Evolutionary conservation across 2,329 filamentous ascomycete species (phyloP).

Genomic region (Apiospora kogelbergensis): DNA sequence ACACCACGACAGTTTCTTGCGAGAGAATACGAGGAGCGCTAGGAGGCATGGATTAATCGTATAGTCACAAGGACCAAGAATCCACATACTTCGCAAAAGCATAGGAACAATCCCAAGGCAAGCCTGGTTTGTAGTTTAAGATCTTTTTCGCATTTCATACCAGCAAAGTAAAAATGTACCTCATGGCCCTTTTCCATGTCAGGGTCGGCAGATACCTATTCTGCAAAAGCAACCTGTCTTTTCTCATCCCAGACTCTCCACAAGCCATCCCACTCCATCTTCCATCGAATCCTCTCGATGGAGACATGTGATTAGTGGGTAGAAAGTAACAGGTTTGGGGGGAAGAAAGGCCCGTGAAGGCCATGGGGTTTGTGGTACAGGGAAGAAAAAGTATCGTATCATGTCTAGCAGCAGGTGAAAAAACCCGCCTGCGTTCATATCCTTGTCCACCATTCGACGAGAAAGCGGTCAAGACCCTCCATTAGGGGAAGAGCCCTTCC

Average conservation of each 20-base stretch:
- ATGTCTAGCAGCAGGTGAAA: conserved; percentile 6
- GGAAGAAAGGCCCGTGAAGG: not conserved
- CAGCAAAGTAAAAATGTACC: conserved; percentile 9
- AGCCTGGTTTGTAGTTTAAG: not conserved
- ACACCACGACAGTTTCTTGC: not conserved
- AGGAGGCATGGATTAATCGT: not conserved
- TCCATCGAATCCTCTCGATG: not conserved
- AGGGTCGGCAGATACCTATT: not conserved
- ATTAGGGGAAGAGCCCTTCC: conserved; percentile 7
- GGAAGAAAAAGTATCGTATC: not conserved
- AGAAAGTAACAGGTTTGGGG: not conserved
- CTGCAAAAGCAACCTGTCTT: conserved; percentile 1
- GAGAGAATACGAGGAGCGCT: not conserved
- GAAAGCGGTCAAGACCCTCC: not conserved
- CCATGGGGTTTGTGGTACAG: conserved; percentile 5
- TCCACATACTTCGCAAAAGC: not conserved
- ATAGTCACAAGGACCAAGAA: not conserved
- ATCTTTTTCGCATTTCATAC: conserved; percentile 10
- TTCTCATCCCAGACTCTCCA: conserved; percentile 1
- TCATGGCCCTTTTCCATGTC: not conserved
- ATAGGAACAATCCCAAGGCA: not conserved
- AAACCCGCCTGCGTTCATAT: not conserved
- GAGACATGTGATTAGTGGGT: not conserved
- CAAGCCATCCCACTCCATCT: not conserved
- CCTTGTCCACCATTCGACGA: not conserved